Percentiles rank a stretch among this genome's conserved stretches.
These are phyloP conservation scores for Agrocybe chaxingu DNA, from an alignment of 768 basidiomycete genomes.

Conservation along the genomic window DNA sequence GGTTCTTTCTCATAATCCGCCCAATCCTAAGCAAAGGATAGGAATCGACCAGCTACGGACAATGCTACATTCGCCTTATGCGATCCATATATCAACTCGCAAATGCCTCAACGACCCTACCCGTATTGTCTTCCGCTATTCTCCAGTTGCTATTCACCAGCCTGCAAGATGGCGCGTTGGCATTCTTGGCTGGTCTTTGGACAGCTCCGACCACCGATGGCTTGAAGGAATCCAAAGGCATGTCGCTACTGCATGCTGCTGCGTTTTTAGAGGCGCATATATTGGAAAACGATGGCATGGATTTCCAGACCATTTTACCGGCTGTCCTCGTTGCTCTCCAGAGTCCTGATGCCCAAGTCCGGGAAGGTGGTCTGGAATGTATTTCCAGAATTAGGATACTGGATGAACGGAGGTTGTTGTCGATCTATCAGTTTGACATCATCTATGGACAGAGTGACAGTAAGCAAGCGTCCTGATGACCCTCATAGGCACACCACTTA, in stretches of 20 bases:
- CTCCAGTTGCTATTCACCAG: slow-evolving; percentile 64
- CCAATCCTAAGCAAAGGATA: neutral
- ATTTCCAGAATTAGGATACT: slow-evolving; percentile 43
- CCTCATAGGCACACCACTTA: slow-evolving; percentile 6
- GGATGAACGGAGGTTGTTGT: slow-evolving; percentile 39
- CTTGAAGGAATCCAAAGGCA: slow-evolving; percentile 33
- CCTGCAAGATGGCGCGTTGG: slow-evolving; percentile 66
- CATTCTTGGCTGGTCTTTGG: slow-evolving; percentile 81
- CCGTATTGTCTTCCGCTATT: slow-evolving; percentile 51
- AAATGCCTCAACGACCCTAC: slow-evolving; percentile 49
- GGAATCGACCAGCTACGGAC: slow-evolving; percentile 21
- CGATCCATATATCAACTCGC: slow-evolving; percentile 64
- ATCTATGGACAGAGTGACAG: slow-evolving; percentile 65
- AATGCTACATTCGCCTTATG: slow-evolving; percentile 57
- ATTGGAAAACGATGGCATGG: slow-evolving; percentile 47
- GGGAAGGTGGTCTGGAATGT: slow-evolving; percentile 54
- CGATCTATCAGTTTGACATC: slow-evolving; percentile 69
- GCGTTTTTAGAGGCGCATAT: slow-evolving; percentile 81
- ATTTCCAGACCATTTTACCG: slow-evolving; percentile 81
- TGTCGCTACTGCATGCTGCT: slow-evolving; percentile 70
- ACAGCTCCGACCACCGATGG: slow-evolving; percentile 25
- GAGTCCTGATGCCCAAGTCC: slow-evolving; percentile 35
- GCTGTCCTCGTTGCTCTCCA: slow-evolving; percentile 62
- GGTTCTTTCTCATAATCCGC: neutral
- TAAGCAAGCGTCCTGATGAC: slow-evolving; percentile 27